Conservation (phyloP, 1,139 yeast genomes). For the Magnusiomyces suaveolens region DNA sequence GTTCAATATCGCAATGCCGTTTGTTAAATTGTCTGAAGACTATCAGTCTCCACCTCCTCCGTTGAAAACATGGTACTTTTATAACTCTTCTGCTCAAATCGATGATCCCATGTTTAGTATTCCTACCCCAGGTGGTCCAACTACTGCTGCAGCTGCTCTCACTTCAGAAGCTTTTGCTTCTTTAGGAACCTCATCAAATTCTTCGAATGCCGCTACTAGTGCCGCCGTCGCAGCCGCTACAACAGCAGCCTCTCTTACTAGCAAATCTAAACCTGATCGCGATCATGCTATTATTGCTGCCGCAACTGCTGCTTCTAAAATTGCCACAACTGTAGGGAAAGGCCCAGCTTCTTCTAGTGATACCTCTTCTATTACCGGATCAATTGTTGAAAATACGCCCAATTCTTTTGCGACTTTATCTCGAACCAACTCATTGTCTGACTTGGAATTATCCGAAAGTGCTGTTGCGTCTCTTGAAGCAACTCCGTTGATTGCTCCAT, state of each 20-base stretch:
- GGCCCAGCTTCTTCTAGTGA: not conserved
- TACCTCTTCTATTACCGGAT: not conserved
- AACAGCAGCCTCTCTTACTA: conserved; percentile 7
- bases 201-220: conserved; percentile 10
- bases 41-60: conserved; percentile 2
- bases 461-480: not conserved
- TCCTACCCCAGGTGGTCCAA: conserved; percentile 20
- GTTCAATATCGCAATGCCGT: not conserved
- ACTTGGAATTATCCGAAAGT: not conserved
- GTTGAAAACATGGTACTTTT: conserved; percentile 31
- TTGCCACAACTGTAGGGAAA: not conserved
- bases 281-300: conserved; percentile 5
- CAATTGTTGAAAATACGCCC: not conserved
- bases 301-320: not conserved
- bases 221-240: conserved; percentile 17
- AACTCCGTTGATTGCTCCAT: not conserved
- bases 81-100: conserved; percentile 30
- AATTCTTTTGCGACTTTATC: not conserved
- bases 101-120: conserved; percentile 34
- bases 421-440: not conserved
- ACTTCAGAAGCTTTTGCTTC: conserved; percentile 8
- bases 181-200: not conserved
- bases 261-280: conserved; percentile 5
- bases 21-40: not conserved
- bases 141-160: conserved; percentile 16